Conservation (phyloP, 2,329 filamentous ascomycete genomes). For the Stachybotrys chlorohalonatus region DNA sequence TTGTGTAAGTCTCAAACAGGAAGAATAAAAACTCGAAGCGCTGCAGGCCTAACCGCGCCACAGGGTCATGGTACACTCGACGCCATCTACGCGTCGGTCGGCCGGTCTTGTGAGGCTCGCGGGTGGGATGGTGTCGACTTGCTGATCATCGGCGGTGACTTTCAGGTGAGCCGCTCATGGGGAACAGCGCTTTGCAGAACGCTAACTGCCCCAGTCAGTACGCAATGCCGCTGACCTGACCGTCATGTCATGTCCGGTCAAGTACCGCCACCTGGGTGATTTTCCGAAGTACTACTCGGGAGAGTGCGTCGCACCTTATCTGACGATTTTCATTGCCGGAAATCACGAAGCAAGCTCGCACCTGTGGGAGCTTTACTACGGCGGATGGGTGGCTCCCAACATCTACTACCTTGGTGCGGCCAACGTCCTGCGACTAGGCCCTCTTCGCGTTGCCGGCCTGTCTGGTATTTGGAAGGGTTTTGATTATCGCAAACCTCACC, state of each 20-base stretch:
- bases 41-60: conserved; percentile 9
- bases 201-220: conserved; percentile 48
- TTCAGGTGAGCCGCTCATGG: conserved; percentile 51
- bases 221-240: conserved; percentile 83
- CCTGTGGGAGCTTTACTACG: conserved; percentile 88
- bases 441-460: conserved; percentile 78
- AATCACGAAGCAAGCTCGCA: conserved; percentile 94
- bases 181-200: not conserved
- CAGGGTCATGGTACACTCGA: conserved; percentile 88
- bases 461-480: conserved; percentile 93
- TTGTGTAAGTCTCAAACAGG: conserved; percentile 50
- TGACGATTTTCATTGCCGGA: conserved; percentile 86
- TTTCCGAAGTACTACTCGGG: conserved; percentile 94
- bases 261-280: conserved; percentile 82
- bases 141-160: conserved; percentile 92
- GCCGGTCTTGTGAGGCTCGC: conserved; percentile 57
- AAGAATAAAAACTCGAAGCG: too few species aligned
- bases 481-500: conserved; percentile 76
- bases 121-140: conserved; percentile 78
- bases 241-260: conserved; percentile 80
- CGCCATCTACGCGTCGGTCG: conserved; percentile 78
- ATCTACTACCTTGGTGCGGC: conserved; percentile 96
- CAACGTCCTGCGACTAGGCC: conserved; percentile 76
- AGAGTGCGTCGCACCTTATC: conserved; percentile 64
- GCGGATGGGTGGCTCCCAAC: conserved; percentile 92